phyloP scores from a whole-genome alignment of 2,329 filamentous ascomycete species.

The Aspergillus hiratsukae region DNA sequence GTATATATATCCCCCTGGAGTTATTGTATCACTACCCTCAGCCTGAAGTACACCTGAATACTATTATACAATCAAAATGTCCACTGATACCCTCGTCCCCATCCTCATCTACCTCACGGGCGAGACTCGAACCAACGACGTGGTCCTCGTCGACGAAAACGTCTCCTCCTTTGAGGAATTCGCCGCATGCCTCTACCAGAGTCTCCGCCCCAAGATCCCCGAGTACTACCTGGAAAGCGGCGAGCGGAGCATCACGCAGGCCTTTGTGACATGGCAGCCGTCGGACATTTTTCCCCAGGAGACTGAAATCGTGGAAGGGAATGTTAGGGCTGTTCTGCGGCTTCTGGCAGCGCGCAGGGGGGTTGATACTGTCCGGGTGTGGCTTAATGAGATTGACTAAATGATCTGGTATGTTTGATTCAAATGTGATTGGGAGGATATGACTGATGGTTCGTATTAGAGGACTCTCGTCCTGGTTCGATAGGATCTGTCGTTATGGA shows the following conservation, averaged over 20 bases:
- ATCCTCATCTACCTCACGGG: not conserved
- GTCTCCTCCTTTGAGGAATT: slow-evolving; percentile 1
- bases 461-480: too few species aligned
- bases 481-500: not conserved
- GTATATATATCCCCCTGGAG: not conserved
- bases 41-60: not conserved
- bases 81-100: not conserved
- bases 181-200: not conserved
- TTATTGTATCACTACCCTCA: not conserved
- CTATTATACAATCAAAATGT: not conserved
- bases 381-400: slow-evolving; percentile 5
- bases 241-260: slow-evolving; percentile 1
- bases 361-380: slow-evolving; percentile 1
- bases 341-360: not conserved
- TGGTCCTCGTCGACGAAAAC: not conserved
- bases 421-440: not conserved
- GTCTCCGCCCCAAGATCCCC: slow-evolving; percentile 2
- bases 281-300: not conserved
- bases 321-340: not conserved
- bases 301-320: not conserved
- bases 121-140: not conserved
- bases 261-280: not conserved
- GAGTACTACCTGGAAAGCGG: slow-evolving; percentile 1
- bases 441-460: not conserved
- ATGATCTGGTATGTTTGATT: not conserved